Evolutionary conservation across 345 rosid genomes (phyloP), one percentile per base, ranked within the genome.

Genomic region (Pseudoturritis turrita): DNA sequence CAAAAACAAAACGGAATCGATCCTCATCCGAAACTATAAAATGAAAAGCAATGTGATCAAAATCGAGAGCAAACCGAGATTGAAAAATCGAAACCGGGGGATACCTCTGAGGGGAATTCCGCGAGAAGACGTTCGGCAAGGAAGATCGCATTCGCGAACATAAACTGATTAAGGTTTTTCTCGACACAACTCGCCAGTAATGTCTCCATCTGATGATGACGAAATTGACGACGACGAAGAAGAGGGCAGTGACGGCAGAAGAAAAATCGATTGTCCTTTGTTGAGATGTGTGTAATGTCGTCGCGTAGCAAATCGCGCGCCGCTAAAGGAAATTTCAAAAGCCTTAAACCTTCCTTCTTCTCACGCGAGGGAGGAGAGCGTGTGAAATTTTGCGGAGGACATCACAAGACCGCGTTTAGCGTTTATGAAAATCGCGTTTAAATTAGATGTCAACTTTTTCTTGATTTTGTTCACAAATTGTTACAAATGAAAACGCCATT

Each of bases 71-170:
- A 18, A 66, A 17, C 28, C 9, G 31, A 11, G 25, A 19, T 44
- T n/a, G n/a, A 26, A 13, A 26, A 53, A 23, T 17, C 3, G 51
- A 22, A 72, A 19, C 14, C 15, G 43, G 2, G 12, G 26, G 8
- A 37, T 18, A 92, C 98, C 95, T 94, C 95, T 15, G 97, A 84
- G 19, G 97, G 96, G 55, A 86, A 94, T 75, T 94, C 85, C 13
- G 98, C 95, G 76, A 87, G 79, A 60, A 94, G 95, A 51, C 96
- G 96, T 77, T 94, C 93, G 85, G 89, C 84, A 67, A 91, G 81
- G 87, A 94, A 94, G 76, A 85, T 82, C 46, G 97, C 88, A 78
- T 94, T 94, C 2, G 85, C 74, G 76, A 77, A 51, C 88, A 89
- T 84, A 76, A 89, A 89, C 52, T 89, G 82, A 18, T 78, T 86